Evolutionary conservation across 257 asterid genomes (phyloP).

Genomic region (Paraleonurus japonicus): DNA sequence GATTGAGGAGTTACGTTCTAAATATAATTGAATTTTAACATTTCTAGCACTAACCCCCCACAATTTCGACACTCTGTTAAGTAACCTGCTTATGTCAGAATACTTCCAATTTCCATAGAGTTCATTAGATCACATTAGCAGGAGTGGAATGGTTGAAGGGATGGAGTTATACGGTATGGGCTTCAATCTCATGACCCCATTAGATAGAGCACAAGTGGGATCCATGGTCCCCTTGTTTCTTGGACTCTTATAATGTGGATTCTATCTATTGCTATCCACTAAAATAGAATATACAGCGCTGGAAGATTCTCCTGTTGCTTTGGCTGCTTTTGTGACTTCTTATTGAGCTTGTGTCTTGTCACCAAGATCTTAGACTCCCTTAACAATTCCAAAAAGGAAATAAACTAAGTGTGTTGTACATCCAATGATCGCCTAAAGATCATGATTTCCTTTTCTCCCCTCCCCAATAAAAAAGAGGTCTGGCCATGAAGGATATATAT

Average conservation of each 20-base stretch:
- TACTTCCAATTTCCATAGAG: not conserved
- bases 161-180: not conserved
- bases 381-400: not conserved
- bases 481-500: not conserved
- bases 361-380: not conserved
- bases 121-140: not conserved
- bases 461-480: not conserved
- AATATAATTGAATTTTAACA: not conserved
- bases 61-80: not conserved
- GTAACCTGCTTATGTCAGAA: not conserved
- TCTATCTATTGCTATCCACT: not conserved
- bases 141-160: not conserved
- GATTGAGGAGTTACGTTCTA: not conserved
- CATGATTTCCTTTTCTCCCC: not conserved
- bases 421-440: not conserved
- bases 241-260: not conserved
- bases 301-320: not conserved
- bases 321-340: not conserved
- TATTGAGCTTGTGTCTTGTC: not conserved
- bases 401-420: too few species aligned
- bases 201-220: not conserved
- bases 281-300: not conserved
- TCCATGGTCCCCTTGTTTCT: slow-evolving; percentile 7
- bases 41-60: not conserved
- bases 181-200: not conserved